Base-by-base conservation (phyloP, 169 alveolate genomes). In the Cryptosporidium ubiquitum region DNA sequence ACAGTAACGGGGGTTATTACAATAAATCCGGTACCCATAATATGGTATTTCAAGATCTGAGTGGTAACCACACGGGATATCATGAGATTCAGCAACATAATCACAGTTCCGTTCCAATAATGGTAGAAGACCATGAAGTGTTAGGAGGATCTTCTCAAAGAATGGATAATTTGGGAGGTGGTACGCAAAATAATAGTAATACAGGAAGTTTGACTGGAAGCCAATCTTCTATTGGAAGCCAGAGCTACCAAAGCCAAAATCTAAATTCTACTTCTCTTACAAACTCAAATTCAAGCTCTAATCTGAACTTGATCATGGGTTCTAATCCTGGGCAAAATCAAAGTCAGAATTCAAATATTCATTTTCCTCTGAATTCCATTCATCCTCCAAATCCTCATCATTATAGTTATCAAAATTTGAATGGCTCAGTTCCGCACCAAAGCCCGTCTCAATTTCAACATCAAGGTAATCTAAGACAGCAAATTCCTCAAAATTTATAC, bases 121-220 rank as follows among this genome's bases (percentile, higher is more conserved):
- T 14, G 23, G n/a, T 35, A 20, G 71, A 64, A 7, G 71, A 37
- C 39, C 31, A n/a, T 64, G 71, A 37, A n/a, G 14, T 64, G 23
- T 23, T 16, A 26, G 71, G 71, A 10, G 52, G 52, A 3, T 64
- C 71, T 35, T 64, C 71, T 37, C 71, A 64, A 37, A 33, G 37
- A 55, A 55, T 55, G 66, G 66, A 55, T 55, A 31, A 55, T 1
- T 23, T 55, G 66, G 35, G n/a, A 9, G 66, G 35, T 20, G 0
- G 5, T n/a, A 55, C 66, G 3, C 66, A 23, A 10, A 55, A 35
- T 10, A 26, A 26, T 55, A 55, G 66, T 26, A 55, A 55, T 26
- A 55, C 35, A 23, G 66, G 66, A 55, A 55, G 66, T 12, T 55
- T 55, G 37, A 4, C 66, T 20, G 66, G 66, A 26, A 55, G 66